A percentile compares a stretch with the other conserved stretches of the same genome.
phyloP scores from a whole-genome alignment of 192 early-diverging fungal species.

The Coemansia sp. region DNA sequence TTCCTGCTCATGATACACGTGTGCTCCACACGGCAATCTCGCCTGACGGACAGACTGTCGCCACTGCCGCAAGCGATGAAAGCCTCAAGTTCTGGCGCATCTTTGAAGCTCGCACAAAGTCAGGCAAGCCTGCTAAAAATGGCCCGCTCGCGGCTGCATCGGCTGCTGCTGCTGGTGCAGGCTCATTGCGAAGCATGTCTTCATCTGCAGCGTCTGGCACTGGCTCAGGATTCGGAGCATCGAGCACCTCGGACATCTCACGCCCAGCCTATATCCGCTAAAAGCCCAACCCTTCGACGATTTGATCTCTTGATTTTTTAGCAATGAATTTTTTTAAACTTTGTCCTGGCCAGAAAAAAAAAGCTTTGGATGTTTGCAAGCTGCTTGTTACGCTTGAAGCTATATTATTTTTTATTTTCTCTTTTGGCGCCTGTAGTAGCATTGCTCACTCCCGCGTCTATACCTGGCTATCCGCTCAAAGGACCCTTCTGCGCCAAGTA shows the following conservation, averaged over 20 bases:
- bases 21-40: slow-evolving; percentile 89
- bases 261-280: slow-evolving; percentile 35
- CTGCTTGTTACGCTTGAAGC: background rate
- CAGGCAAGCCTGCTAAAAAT: slow-evolving; percentile 26
- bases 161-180: slow-evolving; percentile 4
- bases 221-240: background rate
- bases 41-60: slow-evolving; percentile 89
- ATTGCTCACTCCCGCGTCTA: background rate
- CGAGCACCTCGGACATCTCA: slow-evolving; percentile 25
- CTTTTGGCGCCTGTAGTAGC: background rate
- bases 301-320: slow-evolving; percentile 7
- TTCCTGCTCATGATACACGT: slow-evolving; percentile 84
- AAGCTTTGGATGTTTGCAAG: background rate
- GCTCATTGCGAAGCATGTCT: background rate
- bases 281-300: background rate
- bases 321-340: slow-evolving; percentile 5
- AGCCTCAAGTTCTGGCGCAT: slow-evolving; percentile 96
- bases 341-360: background rate
- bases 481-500: background rate
- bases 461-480: background rate
- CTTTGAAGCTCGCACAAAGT: slow-evolving; percentile 64
- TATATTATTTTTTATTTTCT: background rate
- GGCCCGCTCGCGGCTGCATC: background rate
- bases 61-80: slow-evolving; percentile 92
- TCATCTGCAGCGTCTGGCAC: slow-evolving; percentile 6